Conservation (phyloP, 2,329 filamentous ascomycete species). For the Didymella keratinophila region DNA sequence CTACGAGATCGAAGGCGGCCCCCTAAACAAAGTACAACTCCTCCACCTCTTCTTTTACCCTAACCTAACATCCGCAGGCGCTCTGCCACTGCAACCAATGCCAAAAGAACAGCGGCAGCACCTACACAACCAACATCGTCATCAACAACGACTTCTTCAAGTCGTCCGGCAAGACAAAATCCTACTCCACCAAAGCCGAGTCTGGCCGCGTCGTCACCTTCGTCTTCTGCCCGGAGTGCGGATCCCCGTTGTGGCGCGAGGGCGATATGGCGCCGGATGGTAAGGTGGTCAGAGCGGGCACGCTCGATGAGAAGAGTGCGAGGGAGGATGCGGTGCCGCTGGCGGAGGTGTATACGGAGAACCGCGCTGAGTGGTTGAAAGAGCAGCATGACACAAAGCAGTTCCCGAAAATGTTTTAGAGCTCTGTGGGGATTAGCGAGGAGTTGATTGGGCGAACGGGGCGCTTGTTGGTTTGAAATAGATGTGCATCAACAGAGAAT, state of each 20-base stretch:
- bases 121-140: constrained; percentile 16
- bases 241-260: constrained; percentile 18
- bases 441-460: not conserved
- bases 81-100: constrained; percentile 21
- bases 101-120: constrained; percentile 14
- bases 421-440: not conserved
- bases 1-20: constrained; percentile 16
- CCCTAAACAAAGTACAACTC: constrained; percentile 9
- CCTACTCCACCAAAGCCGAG: constrained; percentile 18
- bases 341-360: constrained; percentile 18
- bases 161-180: constrained; percentile 14
- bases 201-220: constrained; percentile 19
- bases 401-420: constrained; percentile 17
- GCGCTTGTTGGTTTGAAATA: not conserved
- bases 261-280: constrained; percentile 18
- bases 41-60: not conserved
- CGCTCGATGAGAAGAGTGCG: constrained; percentile 13
- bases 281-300: constrained; percentile 14
- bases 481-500: not conserved
- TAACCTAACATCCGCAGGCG: constrained; percentile 2
- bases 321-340: constrained; percentile 12
- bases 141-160: constrained; percentile 19
- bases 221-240: constrained; percentile 17
- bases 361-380: constrained; percentile 16
- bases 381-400: constrained; percentile 19